Base-by-base conservation (phyloP, 2,329 filamentous ascomycete species). In the Penicillium rolfsii region DNA sequence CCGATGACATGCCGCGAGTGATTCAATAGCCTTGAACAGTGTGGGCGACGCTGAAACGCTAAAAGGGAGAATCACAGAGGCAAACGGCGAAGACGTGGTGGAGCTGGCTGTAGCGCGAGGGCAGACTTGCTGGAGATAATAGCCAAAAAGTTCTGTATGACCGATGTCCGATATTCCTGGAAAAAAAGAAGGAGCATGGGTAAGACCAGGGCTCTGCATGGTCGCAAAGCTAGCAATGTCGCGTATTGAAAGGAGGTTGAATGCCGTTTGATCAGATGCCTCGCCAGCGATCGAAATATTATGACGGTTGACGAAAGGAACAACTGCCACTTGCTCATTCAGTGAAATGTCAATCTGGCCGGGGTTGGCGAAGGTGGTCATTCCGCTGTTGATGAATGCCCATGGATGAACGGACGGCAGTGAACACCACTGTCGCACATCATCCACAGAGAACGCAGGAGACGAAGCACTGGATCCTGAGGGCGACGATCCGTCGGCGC, bases 41-140 rank as follows among this genome's bases (percentile, higher is more conserved):
- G 72, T 72, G 5, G 75, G 72, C 7, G 77, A 78, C 0, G 76
- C 76, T 1, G 76, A 72, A 22, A 75, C 57, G 33, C 73, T 75
- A 56, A 79, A 78, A 1, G 77, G 77, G 16, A 79, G 60, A 40
- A 79, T 73, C 8, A 78, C 63, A 8, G 76, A 75, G 16, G 74
- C 76, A 54, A 79, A 79, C 4, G 77, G 77, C 4, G 77, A 79
- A 2, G 71, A 68, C 1, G 65, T 45, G 14, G 64, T 71, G 2
- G 70, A 71, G 60, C 74, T 78, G n/a, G 76, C 71, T 0, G 75
- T 77, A 5, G 76, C 79, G 5, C 76, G 73, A 30, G 77, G 77
- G 55, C 77, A 79, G 5, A 79, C 70, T 36, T 73, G 74, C n/a
- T 73, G 72, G 5, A 78, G 70, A 62, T 77, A 79, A 57, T 79